These are phyloP conservation scores for Crithidia sp. DNA, from an alignment of 208 protist species.

Conservation along the genomic window DNA sequence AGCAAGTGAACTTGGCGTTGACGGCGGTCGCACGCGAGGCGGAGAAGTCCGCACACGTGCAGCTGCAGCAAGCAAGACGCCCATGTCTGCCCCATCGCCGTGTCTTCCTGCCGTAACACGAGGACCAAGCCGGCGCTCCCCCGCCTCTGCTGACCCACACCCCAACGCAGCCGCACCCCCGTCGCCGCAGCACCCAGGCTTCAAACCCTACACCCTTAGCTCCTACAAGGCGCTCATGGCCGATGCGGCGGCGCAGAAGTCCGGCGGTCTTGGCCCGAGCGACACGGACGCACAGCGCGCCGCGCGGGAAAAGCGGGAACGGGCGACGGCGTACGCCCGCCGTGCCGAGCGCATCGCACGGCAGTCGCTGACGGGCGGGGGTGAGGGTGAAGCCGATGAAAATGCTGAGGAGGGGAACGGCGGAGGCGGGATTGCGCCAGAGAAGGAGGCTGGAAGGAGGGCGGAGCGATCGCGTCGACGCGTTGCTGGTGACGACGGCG, in stretches of 20 bases:
- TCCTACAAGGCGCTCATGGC: slow-evolving; percentile 80
- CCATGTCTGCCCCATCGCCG: background rate
- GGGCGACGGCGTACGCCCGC: slow-evolving; percentile 61
- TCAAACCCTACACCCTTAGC: slow-evolving; percentile 70
- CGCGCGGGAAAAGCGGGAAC: slow-evolving; percentile 49
- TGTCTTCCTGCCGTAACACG: background rate
- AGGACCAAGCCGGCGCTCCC: background rate
- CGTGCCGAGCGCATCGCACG: slow-evolving; percentile 40
- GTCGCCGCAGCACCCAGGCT: slow-evolving; percentile 21
- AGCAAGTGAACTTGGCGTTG: no score
- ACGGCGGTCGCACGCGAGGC: background rate
- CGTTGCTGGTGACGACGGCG: no score
- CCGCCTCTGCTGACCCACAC: slow-evolving; percentile 3
- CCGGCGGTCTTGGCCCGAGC: slow-evolving; percentile 65
- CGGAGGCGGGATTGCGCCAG: background rate
- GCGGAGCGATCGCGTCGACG: no score
- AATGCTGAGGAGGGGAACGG: no score
- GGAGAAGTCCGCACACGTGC: background rate
- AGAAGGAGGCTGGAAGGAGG: background rate
- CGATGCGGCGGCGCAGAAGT: slow-evolving; percentile 39
- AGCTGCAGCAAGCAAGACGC: background rate
- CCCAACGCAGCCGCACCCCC: background rate
- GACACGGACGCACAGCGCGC: slow-evolving; percentile 84
- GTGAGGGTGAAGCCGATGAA: background rate
- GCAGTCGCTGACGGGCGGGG: slow-evolving; percentile 16